phyloP scores from a whole-genome alignment of 1,284 basidiomycete species.

The Apiotrichum montevideense region DNA sequence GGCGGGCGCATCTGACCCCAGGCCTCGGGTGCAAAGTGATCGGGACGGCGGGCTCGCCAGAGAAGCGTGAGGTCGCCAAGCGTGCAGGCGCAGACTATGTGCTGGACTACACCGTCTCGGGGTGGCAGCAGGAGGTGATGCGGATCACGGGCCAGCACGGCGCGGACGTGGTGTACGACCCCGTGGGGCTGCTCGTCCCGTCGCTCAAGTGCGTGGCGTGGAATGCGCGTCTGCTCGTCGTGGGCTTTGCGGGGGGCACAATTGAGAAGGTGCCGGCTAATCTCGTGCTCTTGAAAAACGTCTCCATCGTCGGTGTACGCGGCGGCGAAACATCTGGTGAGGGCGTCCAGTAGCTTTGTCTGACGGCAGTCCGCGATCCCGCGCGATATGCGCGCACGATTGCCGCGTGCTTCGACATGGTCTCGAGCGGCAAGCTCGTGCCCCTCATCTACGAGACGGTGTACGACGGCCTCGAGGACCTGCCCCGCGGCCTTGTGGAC shows the following conservation, averaged over 20 bases:
- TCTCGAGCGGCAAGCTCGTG: slow-evolving; percentile 52
- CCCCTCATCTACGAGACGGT: slow-evolving; percentile 68
- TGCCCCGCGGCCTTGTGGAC: slow-evolving; percentile 54
- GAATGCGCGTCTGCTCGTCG: slow-evolving; percentile 84
- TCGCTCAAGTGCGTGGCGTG: slow-evolving; percentile 82
- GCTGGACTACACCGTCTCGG: slow-evolving; percentile 46
- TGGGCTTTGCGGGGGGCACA: slow-evolving; percentile 80
- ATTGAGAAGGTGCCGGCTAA: slow-evolving; percentile 91
- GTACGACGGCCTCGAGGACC: slow-evolving; percentile 64
- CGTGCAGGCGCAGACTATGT: slow-evolving; percentile 45
- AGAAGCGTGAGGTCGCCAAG: slow-evolving; percentile 42
- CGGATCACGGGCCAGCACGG: slow-evolving; percentile 70
- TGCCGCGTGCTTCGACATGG: background rate
- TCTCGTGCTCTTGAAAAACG: slow-evolving; percentile 78
- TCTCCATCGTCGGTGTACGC: slow-evolving; percentile 70
- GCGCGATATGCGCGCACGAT: background rate
- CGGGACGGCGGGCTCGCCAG: slow-evolving; percentile 45
- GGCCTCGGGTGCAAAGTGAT: slow-evolving; percentile 49
- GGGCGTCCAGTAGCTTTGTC: slow-evolving; percentile 59
- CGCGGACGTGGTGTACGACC: slow-evolving; percentile 81
- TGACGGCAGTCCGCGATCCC: background rate
- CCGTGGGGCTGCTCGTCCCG: slow-evolving; percentile 56
- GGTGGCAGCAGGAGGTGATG: slow-evolving; percentile 52
- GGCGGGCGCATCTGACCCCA: background rate
- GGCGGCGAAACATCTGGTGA: slow-evolving; percentile 81